These are phyloP conservation scores for Turritis glabra DNA, from an alignment of 345 rosid genomes.

Conservation along the genomic window DNA sequence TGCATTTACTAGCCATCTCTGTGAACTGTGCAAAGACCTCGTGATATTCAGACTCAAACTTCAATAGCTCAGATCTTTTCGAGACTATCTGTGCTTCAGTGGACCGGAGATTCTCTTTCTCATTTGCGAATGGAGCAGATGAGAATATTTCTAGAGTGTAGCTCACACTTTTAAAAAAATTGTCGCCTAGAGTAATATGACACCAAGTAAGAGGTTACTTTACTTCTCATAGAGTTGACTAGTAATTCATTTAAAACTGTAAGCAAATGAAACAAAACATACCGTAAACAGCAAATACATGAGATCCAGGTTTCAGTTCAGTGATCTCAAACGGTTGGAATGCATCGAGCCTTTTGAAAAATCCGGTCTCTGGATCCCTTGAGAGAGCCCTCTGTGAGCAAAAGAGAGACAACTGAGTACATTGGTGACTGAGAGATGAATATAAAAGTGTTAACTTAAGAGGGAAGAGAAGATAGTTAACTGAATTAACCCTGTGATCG, in stretches of 20 bases:
- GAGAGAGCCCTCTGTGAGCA: constrained; percentile 65
- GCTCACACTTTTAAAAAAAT: constrained; percentile 84
- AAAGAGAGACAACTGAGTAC: constrained; percentile 18
- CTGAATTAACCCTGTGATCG: constrained; percentile 73
- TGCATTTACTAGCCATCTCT: constrained; percentile 86
- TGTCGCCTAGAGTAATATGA: constrained; percentile 62
- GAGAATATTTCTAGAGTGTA: constrained; percentile 87
- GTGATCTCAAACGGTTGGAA: constrained; percentile 96
- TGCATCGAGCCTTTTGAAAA: constrained; percentile 87
- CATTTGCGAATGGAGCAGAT: constrained; percentile 69
- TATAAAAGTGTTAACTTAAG: background rate
- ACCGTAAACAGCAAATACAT: constrained; percentile 95
- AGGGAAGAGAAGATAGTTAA: constrained; percentile 40
- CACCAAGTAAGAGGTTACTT: constrained; percentile 14
- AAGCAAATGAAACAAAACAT: constrained; percentile 30
- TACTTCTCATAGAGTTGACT: background rate
- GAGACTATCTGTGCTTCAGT: constrained; percentile 81
- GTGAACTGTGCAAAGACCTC: constrained; percentile 91
- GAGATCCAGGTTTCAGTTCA: constrained; percentile 82
- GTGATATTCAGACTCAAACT: constrained; percentile 86
- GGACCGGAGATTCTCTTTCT: constrained; percentile 72
- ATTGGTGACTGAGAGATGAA: background rate
- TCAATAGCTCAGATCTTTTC: constrained; percentile 74
- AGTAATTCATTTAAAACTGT: constrained; percentile 11
- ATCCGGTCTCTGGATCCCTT: constrained; percentile 89